Conservation (phyloP, 345 rosid genomes). For the Aurinia saxatilis region DNA sequence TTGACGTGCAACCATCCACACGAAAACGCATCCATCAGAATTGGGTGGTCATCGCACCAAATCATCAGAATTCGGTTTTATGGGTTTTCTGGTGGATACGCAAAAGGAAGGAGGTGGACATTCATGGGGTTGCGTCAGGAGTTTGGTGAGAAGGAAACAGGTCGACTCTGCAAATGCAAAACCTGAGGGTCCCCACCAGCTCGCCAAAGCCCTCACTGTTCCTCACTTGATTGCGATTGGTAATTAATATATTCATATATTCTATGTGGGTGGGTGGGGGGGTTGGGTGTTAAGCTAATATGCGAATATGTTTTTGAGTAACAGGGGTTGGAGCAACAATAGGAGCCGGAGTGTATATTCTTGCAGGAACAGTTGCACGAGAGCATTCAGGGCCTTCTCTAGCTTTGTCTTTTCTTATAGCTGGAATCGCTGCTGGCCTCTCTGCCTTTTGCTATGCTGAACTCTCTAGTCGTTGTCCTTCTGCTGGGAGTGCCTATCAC, state of each 20-base stretch:
- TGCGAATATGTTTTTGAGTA: no score
- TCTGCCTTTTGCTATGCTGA: conserved; percentile 98
- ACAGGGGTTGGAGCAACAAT: conserved; percentile 90
- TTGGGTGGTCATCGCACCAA: not conserved
- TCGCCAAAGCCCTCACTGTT: conserved; percentile 68
- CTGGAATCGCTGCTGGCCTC: conserved; percentile 92
- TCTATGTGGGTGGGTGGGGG: no score
- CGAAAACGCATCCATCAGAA: not conserved
- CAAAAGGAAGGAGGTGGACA: conserved; percentile 36
- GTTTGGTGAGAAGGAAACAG: conserved; percentile 70
- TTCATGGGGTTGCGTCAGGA: conserved; percentile 44
- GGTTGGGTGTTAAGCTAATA: no score
- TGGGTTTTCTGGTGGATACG: conserved; percentile 51
- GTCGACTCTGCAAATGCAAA: conserved; percentile 54
- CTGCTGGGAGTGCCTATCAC: conserved; percentile 99
- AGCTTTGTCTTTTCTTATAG: conserved; percentile 76
- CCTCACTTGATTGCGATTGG: conserved; percentile 82
- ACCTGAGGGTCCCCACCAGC: conserved; percentile 34
- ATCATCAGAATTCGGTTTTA: not conserved
- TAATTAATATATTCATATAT: no score
- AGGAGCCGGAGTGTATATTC: conserved; percentile 98
- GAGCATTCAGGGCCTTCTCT: conserved; percentile 98
- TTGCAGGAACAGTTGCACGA: conserved; percentile 96
- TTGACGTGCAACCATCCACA: not conserved
- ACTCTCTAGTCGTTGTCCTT: conserved; percentile 94